Evolutionary conservation across 495 filamentous ascomycete genomes (phyloP), one percentile per base, ranked within the genome.

Genomic region (Hyaloscypha variabilis): DNA sequence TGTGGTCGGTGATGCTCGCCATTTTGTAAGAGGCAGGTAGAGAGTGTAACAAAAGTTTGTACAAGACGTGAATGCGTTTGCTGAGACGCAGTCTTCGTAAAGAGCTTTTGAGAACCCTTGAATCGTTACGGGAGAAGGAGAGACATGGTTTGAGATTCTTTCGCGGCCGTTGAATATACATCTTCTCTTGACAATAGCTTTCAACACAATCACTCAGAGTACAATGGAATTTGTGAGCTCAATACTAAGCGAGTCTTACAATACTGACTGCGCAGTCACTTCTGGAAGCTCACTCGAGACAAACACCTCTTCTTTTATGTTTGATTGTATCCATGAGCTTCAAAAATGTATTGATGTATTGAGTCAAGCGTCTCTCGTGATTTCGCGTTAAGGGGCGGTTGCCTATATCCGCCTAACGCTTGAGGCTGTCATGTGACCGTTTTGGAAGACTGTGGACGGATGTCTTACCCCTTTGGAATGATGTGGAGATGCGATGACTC

Each of bases 401-500:
- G 51, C 23, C 51, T 54, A 54, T 24, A 28, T 3, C 3, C 14
- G n/a, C 51, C 25, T 24, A 24, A 24, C 25, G 51, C 25, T 54
- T 54, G 21, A 25, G 51, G n/a, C 51, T 4, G 13, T 28, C 51
- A 54, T 28, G 51, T 54, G 51, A 54, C 25, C 26, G 23, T 24
- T 54, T 25, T 54, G 51, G 51, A 54, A 28, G 51, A 54, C 26
- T 28, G 51, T 54, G 51, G 51, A 54, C 6, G 51, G 51, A 25
- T 25, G 21, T 54, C 51, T 54, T 54, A 19, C 39, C 39, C 8
- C 11, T 54, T 54, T 54, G 51, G 25, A 25, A 25, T 14, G 19
- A 28, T 54, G 51, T 54, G 51, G 51, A 25, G 1, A 24, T 54
- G 3, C 25, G 13, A 14, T 54, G 51, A 54, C 51, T 54, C 51